These are phyloP conservation scores for Fonsecaea multimorphosa DNA, from an alignment of 2,329 filamentous ascomycete species.

Conservation along the genomic window DNA sequence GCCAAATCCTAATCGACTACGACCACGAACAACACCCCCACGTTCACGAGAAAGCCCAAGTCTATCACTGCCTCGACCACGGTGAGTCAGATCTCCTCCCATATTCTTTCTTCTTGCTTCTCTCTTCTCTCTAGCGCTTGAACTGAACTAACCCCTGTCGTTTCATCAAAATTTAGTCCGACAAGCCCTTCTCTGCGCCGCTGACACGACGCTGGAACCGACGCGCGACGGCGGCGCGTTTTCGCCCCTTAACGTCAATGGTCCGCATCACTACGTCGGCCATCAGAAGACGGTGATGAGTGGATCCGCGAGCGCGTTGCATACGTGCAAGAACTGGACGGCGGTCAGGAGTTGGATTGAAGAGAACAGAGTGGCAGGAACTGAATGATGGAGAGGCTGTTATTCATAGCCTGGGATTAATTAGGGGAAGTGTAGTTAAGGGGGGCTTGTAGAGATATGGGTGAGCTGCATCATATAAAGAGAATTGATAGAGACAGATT, in stretches of 20 bases:
- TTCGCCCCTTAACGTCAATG: background rate
- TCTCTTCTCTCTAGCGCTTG: background rate
- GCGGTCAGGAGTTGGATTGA: slow-evolving; percentile 23
- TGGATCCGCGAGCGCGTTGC: background rate
- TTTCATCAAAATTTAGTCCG: slow-evolving; percentile 16
- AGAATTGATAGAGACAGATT: too few relatives aligned
- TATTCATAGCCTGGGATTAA: background rate
- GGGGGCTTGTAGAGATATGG: background rate
- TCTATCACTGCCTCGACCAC: slow-evolving; percentile 28
- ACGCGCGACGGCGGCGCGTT: background rate
- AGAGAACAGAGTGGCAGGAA: background rate
- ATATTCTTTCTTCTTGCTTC: background rate
- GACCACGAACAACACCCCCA: slow-evolving; percentile 10
- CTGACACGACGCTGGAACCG: slow-evolving; percentile 34
- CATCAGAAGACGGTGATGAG: background rate
- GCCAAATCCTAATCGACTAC: slow-evolving; percentile 24
- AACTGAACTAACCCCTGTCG: background rate
- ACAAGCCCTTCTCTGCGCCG: slow-evolving; percentile 32
- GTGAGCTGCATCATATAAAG: too few relatives aligned
- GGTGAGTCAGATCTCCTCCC: background rate
- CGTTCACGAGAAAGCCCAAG: slow-evolving; percentile 7
- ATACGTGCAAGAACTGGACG: slow-evolving; percentile 23
- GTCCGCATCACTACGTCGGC: slow-evolving; percentile 1
- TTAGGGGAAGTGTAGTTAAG: background rate
- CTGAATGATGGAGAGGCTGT: background rate